These are phyloP conservation scores for Artemisia princeps DNA, from an alignment of 140 eudicot species.

Conservation along the genomic window DNA sequence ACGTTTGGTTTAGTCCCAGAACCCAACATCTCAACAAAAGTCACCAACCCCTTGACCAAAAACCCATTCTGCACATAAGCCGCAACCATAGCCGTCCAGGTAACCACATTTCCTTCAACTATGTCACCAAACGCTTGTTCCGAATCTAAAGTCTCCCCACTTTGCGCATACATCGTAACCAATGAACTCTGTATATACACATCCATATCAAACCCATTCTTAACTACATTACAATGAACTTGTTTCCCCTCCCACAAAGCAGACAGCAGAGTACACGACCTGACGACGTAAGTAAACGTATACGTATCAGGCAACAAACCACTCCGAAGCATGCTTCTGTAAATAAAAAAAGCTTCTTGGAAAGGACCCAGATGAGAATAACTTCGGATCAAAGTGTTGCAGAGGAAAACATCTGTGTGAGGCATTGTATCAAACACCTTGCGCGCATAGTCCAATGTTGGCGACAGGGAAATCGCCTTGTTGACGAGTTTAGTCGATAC, in stretches of 20 bases:
- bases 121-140: conserved; percentile 36
- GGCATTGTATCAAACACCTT: conserved; percentile 44
- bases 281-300: conserved; percentile 42
- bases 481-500: conserved; percentile 38
- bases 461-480: conserved; percentile 17
- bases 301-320: conserved; percentile 39
- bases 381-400: conserved; percentile 44
- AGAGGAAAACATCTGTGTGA: conserved; percentile 28
- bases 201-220: conserved; percentile 38
- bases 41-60: conserved; percentile 33
- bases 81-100: conserved; percentile 56
- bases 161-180: conserved; percentile 42
- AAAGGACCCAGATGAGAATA: conserved; percentile 38
- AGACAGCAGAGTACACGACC: conserved; percentile 36
- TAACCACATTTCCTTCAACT: conserved; percentile 37
- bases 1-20: conserved; percentile 39
- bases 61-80: conserved; percentile 49
- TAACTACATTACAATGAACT: conserved; percentile 37
- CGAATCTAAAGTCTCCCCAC: conserved; percentile 32
- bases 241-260: conserved; percentile 41
- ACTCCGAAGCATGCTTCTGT: conserved; percentile 32
- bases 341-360: conserved; percentile 34
- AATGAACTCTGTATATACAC: conserved; percentile 44
- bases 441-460: conserved; percentile 35
- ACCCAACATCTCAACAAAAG: conserved; percentile 34